Evolutionary conservation across 352 stramenopile species (phyloP), one percentile per base, ranked within the genome.

Genomic region (Globisporangium paddicum): DNA sequence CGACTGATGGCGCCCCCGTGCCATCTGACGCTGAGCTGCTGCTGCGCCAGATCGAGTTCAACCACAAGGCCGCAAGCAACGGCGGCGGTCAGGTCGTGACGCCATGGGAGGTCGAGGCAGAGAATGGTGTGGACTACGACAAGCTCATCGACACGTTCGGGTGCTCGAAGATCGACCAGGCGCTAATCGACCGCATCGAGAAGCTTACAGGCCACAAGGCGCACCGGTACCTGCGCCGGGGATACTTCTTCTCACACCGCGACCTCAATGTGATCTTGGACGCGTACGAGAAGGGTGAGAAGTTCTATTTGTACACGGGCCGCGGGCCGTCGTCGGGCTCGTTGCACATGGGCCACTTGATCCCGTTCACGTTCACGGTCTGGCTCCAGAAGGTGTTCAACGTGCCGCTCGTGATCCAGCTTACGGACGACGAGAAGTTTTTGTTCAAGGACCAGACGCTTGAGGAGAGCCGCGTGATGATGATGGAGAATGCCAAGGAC

Each of bases 351-450:
- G 98, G 98, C 11, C 98, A 99, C 79, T 86, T 99, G 62, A 97
- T 99, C 58, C 97, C 97, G 13, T 99, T 99, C 73, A 93, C 98
- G 53, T 99, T 99, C 70, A 99, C 97, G n/a, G 84, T 97, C 51
- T 99, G 95, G 95, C 69, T 99, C 28, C 97, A 99, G 72, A 94
- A 98, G 62, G 97, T 98, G 46, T 99, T 99, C 64, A 83, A 99
- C 55, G 97, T 98, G 69, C 98, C 98, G 13, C 83, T 99, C 52
- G 98, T 99, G 61, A 99, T 99, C 72, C 98, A 99, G 82, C 95
- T 99, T 54, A 99, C 98, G 5, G 98, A 99, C 72, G 98, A 99
- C 73, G 98, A 99, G 71, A 99, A 99, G 78, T 99, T 99, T 65
- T 69, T 99, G 10, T 99, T 99, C 79, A 99, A 99, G 78, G 95